Evolutionary conservation across 2,329 filamentous ascomycete species (phyloP).

Genomic region (Colletotrichum sojae): DNA sequence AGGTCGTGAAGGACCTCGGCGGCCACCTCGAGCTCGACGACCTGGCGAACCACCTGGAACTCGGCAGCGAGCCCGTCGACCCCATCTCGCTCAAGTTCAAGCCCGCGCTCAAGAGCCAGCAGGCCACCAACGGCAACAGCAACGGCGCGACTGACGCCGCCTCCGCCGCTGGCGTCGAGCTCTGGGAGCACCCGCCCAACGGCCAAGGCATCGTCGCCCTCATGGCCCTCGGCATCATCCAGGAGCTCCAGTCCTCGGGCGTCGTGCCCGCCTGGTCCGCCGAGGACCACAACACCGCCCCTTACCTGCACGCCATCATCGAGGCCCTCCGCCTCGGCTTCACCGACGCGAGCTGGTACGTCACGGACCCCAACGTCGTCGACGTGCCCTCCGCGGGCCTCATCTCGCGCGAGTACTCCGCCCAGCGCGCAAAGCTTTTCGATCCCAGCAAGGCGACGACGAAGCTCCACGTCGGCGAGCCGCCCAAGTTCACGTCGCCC

Average conservation of each 20-base stretch:
- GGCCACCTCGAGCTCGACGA: constrained; percentile 86
- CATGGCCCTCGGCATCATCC: constrained; percentile 93
- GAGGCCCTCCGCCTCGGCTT: constrained; percentile 92
- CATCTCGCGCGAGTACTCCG: constrained; percentile 81
- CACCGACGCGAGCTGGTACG: constrained; percentile 90
- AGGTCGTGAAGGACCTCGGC: constrained; percentile 81
- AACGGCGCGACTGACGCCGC: constrained; percentile 56
- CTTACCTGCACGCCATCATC: constrained; percentile 88
- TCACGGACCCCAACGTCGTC: constrained; percentile 83
- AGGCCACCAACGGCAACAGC: constrained; percentile 24
- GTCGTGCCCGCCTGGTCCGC: constrained; percentile 80
- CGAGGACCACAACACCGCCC: constrained; percentile 83
- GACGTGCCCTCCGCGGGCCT: constrained; percentile 79
- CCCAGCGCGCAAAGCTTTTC: constrained; percentile 75
- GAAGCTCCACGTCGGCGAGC: constrained; percentile 74
- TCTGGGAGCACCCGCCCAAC: constrained; percentile 98
- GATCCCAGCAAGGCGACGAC: constrained; percentile 72
- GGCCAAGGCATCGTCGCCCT: constrained; percentile 95
- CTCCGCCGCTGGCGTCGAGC: constrained; percentile 66
- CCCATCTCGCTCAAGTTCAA: constrained; percentile 86
- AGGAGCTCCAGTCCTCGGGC: constrained; percentile 83
- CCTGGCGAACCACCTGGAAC: constrained; percentile 78
- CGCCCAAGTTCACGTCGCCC: constrained; percentile 67
- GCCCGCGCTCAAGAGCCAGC: constrained; percentile 25
- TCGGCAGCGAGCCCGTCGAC: constrained; percentile 82